Base-by-base conservation (phyloP, 495 filamentous ascomycete genomes). In the Hypoxylon rickii region DNA sequence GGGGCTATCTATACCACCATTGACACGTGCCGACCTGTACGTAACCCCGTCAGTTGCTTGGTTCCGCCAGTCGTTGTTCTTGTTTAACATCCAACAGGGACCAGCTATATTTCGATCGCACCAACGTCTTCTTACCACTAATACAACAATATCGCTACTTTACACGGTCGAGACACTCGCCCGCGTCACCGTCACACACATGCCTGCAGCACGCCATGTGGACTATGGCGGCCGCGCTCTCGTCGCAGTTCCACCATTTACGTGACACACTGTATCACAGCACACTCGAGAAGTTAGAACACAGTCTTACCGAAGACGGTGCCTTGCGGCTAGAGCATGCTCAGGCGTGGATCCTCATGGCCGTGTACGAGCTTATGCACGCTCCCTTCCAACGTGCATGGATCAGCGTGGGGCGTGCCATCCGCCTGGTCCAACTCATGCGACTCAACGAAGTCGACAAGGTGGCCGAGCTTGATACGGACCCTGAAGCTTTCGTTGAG, bases 171-270 rank as follows among this genome's bases (percentile, higher is more conserved):
- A 20, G 21, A 18, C 5, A 18, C 5, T 10, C 3, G 24, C 44
- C 50, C 22, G 32, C 32, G 17, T 12, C 32, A 16, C 12, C 13
- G 20, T 37, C 48, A 6, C 65, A 72, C 38, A 41, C 64, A 17
- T 77, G 76, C 53, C 63, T 84, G 5, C 79, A 81, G 47, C 74
- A 73, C 45, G 78, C 80, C 17, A 80, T 83, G 80, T 81, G 80
- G 73, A 76, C 79, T 1, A 44, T 81, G 12, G 78, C 81, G 3
- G 73, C 76, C 38, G 73, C 76, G 0, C 55, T 77, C 0, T 83
- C 81, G 1, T 74, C 78, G 0, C 79, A 81, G 45, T 79, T 81
- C 40, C 72, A 76, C 10, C 61, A 68, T 12, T 58, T 78, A 1
- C 65, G 74, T 7, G 73, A 79, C 6, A 24, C 61, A 0, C 61